These are phyloP conservation scores for Fusarium musae DNA, from an alignment of 2,329 filamentous ascomycete species.

Conservation along the genomic window DNA sequence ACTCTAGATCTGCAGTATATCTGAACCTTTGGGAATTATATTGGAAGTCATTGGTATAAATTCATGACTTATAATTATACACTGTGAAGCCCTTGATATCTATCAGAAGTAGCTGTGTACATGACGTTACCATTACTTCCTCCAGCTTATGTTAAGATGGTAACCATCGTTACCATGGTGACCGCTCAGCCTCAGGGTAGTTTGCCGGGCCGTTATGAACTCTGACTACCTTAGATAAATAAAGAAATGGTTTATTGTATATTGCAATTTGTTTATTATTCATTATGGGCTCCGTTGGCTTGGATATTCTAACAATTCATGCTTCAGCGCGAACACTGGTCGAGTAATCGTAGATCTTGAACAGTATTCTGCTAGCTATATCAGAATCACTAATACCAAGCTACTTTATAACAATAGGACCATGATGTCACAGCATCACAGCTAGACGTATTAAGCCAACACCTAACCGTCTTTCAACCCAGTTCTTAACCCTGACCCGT, in stretches of 20 bases:
- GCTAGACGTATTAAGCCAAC: neutral
- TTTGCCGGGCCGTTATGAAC: rapidly evolving
- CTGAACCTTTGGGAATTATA: neutral
- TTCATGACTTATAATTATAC: no score
- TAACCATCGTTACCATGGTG: neutral
- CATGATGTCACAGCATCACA: rapidly evolving
- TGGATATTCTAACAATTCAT: no score
- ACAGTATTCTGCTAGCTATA: no score
- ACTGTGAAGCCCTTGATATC: rapidly evolving
- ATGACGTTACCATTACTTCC: neutral
- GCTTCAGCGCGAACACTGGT: neutral
- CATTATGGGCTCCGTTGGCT: rapidly evolving
- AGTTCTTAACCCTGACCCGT: neutral
- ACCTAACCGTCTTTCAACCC: neutral
- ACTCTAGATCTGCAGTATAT: neutral
- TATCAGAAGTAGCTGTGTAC: neutral
- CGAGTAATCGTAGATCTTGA: rapidly evolving
- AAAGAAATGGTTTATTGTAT: neutral
- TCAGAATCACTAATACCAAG: rapidly evolving
- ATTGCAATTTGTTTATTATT: neutral
- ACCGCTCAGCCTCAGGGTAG: neutral
- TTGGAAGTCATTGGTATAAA: neutral
- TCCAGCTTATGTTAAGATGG: neutral
- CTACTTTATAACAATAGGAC: rapidly evolving
- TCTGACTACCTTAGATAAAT: rapidly evolving